Conservation (phyloP, 345 rosid genomes). For the Arabidopsis arenosa region DNA sequence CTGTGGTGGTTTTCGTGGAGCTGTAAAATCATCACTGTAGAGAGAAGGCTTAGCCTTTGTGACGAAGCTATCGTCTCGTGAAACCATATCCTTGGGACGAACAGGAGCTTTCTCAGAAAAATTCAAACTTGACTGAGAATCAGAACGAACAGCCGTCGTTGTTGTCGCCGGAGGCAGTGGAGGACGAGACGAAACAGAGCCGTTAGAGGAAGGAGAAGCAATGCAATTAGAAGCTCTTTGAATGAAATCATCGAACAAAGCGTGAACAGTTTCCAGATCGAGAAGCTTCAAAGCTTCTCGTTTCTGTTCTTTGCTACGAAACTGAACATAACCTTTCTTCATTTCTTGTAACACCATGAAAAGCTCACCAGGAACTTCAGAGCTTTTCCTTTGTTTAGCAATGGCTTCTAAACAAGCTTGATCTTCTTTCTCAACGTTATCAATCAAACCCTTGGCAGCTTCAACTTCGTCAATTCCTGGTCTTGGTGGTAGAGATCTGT, state of each 20-base stretch:
- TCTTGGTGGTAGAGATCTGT: constrained; percentile 78
- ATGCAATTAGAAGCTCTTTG: constrained; percentile 88
- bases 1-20: constrained; percentile 57
- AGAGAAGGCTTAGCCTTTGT: constrained; percentile 63
- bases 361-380: constrained; percentile 73
- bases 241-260: constrained; percentile 74
- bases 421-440: constrained; percentile 81
- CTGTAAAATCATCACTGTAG: constrained; percentile 50
- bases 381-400: constrained; percentile 56
- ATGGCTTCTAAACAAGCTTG: constrained; percentile 74
- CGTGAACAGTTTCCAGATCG: constrained; percentile 77
- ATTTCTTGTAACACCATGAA: constrained; percentile 79
- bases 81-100: constrained; percentile 55
- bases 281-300: constrained; percentile 76
- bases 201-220: constrained; percentile 53
- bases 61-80: constrained; percentile 83
- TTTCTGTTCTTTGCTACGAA: constrained; percentile 73
- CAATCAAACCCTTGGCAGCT: constrained; percentile 72
- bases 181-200: constrained; percentile 35
- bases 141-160: not conserved
- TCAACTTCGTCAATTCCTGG: constrained; percentile 87
- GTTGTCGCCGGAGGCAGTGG: not conserved
- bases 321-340: constrained; percentile 67
- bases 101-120: constrained; percentile 38
- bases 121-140: constrained; percentile 42